Evolutionary conservation across 2,329 filamentous ascomycete genomes (phyloP), one percentile per base, ranked within the genome.

Genomic region (Aureobasidium sp.): DNA sequence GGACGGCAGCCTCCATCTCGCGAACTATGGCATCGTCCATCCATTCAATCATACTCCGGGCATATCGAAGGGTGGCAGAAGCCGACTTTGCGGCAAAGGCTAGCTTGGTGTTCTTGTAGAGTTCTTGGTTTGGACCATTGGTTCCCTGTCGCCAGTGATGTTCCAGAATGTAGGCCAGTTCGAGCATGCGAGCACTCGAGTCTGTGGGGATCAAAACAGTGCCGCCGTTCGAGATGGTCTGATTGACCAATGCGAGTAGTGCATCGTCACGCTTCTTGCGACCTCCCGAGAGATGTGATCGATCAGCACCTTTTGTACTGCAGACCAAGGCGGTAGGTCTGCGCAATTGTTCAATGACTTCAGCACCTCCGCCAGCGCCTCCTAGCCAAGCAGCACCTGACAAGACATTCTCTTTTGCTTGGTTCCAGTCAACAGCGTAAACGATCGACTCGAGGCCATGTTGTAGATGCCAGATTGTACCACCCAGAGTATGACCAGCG

Each of bases 391-490:
- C 91, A 25, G 94, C 94, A 65, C 93, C 93, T 0, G 93, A 87
- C 64, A 96, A 87, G 17, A 97, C 91, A 75, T 96, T 96, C 73
- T 99, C 94, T 68, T 91, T 86, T n/a, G 89, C 91, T 75, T 97
- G 92, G 69, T 97, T 97, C 94, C 94, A 99, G 71, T 97, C 93
- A 20, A 97, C 90, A 0, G 94, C 93, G 70, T 99, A 97, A 1
- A 99, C 92, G 45, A 99, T 93, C 0, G 92, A 97, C 74, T 99
- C 94, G 71, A 97, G 83, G 0, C 92, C 91, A 77, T 97, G 91
- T 70, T 97, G 93, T 66, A 99, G 92, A 70, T 97, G 93, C 94
- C 94, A 99, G 78, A 99, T 96, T 27, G 94, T 97, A 62, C 94
- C 94, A 73, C 94, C 94, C 0, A 97, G 83, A 0, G 93, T 97